A percentile compares a stretch with the other conserved stretches of the same genome.
These are phyloP conservation scores for Lasiosphaeria miniovina DNA, from an alignment of 495 filamentous ascomycete genomes.

Conservation along the genomic window DNA sequence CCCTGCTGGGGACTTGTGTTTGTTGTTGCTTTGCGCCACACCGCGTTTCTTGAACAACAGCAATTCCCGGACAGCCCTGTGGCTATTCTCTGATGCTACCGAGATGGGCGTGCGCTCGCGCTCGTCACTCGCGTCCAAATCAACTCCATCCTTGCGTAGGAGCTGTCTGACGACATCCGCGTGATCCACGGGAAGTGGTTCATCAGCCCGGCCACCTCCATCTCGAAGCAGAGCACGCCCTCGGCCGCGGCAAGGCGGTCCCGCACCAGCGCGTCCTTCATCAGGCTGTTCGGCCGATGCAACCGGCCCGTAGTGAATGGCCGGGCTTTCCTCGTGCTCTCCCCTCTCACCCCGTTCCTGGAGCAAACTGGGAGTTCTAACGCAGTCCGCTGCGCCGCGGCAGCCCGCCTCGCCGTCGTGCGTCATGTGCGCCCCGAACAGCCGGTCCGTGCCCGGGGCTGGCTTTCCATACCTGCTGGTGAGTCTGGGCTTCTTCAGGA, in stretches of 20 bases:
- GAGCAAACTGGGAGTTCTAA: conserved; percentile 22
- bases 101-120: no score
- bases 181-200: conserved; percentile 18
- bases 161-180: no score
- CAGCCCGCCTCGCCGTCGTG: conserved; percentile 22
- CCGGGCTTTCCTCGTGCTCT: conserved; percentile 25
- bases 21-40: no score
- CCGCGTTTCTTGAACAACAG: no score
- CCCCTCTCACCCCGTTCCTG: conserved; percentile 24
- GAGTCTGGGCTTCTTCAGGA: conserved; percentile 21
- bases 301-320: conserved; percentile 13
- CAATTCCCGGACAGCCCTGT: no score
- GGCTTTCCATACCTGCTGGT: conserved; percentile 28
- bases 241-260: conserved; percentile 1
- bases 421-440: conserved; percentile 30
- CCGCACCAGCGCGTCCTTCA: conserved; percentile 8
- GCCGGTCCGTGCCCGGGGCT: conserved; percentile 29
- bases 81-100: no score
- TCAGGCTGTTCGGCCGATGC: conserved; percentile 11
- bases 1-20: no score
- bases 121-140: no score
- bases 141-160: no score
- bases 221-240: conserved; percentile 34
- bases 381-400: conserved; percentile 26
- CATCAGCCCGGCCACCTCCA: conserved; percentile 18